Conservation (phyloP, 495 filamentous ascomycete species). For the Ramalina intermedia region DNA sequence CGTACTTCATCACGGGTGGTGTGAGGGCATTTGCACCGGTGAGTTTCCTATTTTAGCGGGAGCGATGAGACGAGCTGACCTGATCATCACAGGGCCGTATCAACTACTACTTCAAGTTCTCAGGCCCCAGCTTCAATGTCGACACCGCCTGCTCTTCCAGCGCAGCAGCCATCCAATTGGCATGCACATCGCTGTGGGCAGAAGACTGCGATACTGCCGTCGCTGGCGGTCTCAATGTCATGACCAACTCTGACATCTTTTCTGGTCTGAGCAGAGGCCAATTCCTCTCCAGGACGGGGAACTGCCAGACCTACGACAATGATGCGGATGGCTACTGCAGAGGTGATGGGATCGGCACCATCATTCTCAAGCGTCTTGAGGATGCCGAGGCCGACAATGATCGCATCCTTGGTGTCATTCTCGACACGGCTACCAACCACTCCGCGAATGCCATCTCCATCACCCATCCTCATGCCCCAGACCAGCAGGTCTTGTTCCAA, state of each 20-base stretch:
- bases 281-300: slow-evolving; percentile 60
- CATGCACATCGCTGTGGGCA: slow-evolving; percentile 66
- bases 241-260: slow-evolving; percentile 79
- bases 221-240: slow-evolving; percentile 64
- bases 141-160: slow-evolving; percentile 88
- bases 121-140: slow-evolving; percentile 69
- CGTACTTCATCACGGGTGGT: slow-evolving; percentile 85
- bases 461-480: slow-evolving; percentile 61
- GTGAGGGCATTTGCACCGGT: slow-evolving; percentile 69
- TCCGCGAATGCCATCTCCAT: slow-evolving; percentile 71
- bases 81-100: slow-evolving; percentile 44
- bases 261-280: slow-evolving; percentile 70
- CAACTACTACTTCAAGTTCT: slow-evolving; percentile 81
- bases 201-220: slow-evolving; percentile 77
- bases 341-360: slow-evolving; percentile 57
- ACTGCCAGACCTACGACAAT: slow-evolving; percentile 73
- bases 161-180: slow-evolving; percentile 69
- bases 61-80: not conserved
- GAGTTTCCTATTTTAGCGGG: not conserved
- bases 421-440: slow-evolving; percentile 61
- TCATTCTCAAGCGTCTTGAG: slow-evolving; percentile 65
- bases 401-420: slow-evolving; percentile 56
- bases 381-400: slow-evolving; percentile 69
- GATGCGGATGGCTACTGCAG: slow-evolving; percentile 71
- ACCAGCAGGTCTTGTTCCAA: slow-evolving; percentile 56